Base-by-base conservation (phyloP, 169 alveolate species). In the Plasmodium gaboni region DNA sequence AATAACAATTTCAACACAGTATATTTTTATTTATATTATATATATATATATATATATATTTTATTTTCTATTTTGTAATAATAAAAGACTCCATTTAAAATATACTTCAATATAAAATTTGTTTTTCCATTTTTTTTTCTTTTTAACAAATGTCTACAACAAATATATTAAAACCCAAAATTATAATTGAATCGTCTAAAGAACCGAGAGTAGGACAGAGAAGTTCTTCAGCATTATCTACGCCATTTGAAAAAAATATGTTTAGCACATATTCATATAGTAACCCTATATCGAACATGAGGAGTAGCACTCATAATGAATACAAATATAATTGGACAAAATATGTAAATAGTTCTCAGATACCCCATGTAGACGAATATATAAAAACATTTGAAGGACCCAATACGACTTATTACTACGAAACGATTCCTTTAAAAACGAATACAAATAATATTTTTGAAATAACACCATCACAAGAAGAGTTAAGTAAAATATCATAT, bases 381-480 rank as follows among this genome's bases (percentile, higher is more conserved):
- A 57, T 78, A 22, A 78, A 57, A 68, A 83, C 86, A 15, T 67
- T 22, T 69, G 91, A 83, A 8, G 44, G 57, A 5, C 85, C 78
- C 10, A 38, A 22, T 32, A 64, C 50, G 19, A 12, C 59, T 26
- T 55, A 15, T 12, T 83, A 57, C 42, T 83, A 83, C 51, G 91
- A 83, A 83, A 24, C 85, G 46, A 55, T 83, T 46, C 91, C 91
- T 19, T 67, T 83, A 83, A 83, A 53, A 57, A 69, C 67, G 17
- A 83, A 38, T 48, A 83, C 85, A 59, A 83, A 83, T 32, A 83
- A 83, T 15, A 68, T 83, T 55, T 83, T 69, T 32, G 91, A 83
- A 83, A 63, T 83, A 83, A 38, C 83, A 10, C 91, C 91, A n/a
- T 28, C 80, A 15, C 53, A 83, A 60, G 91, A 83, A 69, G 91